A percentile compares a stretch with the other conserved stretches of the same genome.
Conservation (phyloP, 805 yeast genomes). For the Vanderwaltozyma tropicalis region DNA sequence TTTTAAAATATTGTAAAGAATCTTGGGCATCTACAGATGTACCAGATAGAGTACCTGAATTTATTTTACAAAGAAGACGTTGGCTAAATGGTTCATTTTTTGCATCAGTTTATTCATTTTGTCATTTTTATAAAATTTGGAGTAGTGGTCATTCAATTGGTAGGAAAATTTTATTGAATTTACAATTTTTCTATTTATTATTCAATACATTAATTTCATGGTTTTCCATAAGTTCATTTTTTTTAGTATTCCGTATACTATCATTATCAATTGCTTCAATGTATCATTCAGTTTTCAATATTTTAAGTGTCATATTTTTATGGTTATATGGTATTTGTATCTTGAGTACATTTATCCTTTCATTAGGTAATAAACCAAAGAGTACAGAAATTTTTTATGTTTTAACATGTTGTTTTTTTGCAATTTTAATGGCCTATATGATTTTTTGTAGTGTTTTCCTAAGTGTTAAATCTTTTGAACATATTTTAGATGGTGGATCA, state of each 20-base stretch:
- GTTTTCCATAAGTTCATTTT: conserved; percentile 87
- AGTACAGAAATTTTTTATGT: conserved; percentile 76
- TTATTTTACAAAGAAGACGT: conserved; percentile 84
- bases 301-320: conserved; percentile 65
- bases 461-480: conserved; percentile 63
- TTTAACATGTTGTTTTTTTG: conserved; percentile 67
- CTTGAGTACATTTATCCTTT: conserved; percentile 75
- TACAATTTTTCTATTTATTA: conserved; percentile 74
- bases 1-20: conserved; percentile 72
- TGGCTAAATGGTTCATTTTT: conserved; percentile 97
- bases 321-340: conserved; percentile 80
- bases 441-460: conserved; percentile 80
- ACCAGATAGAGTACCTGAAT: conserved; percentile 77
- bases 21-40: conserved; percentile 95
- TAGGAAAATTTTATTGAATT: conserved; percentile 59
- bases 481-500: conserved; percentile 29
- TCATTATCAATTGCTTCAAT: conserved; percentile 61
- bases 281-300: conserved; percentile 55
- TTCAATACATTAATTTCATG: conserved; percentile 71
- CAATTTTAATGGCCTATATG: conserved; percentile 80
- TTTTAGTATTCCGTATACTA: conserved; percentile 78
- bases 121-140: conserved; percentile 72
- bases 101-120: conserved; percentile 81
- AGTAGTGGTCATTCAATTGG: conserved; percentile 57
- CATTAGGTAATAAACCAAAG: conserved; percentile 89